Conservation (phyloP, 192 early-diverging fungal genomes). For the Mortierella antarctica region DNA sequence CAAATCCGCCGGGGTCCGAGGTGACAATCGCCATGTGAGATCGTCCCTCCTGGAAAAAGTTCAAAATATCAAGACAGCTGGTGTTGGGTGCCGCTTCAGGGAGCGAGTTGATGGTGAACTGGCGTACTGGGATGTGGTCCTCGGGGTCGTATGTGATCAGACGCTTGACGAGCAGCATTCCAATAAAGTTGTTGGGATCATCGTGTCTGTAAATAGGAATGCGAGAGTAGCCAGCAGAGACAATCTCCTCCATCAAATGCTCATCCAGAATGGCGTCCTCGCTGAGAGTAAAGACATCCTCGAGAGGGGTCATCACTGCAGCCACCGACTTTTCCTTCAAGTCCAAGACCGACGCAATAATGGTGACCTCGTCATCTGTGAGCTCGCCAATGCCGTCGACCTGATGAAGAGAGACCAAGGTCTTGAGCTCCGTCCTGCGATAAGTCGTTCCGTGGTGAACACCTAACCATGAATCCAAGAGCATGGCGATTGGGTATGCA, state of each 20-base stretch:
- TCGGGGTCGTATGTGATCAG: conserved; percentile 80
- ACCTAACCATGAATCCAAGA: conserved; percentile 91
- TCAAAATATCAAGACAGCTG: conserved; percentile 79
- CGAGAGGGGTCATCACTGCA: conserved; percentile 77
- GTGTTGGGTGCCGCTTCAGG: conserved; percentile 67
- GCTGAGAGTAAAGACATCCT: conserved; percentile 75
- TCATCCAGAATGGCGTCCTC: conserved; percentile 71
- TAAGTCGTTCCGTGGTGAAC: conserved; percentile 92
- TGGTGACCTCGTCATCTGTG: conserved; percentile 82
- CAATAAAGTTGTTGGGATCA: conserved; percentile 72
- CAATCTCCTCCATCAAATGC: conserved; percentile 66
- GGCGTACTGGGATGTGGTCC: conserved; percentile 70
- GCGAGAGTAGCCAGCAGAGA: conserved; percentile 76
- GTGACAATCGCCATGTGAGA: conserved; percentile 82
- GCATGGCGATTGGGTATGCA: conserved; percentile 88
- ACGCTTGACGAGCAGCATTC: conserved; percentile 82
- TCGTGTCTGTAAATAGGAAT: conserved; percentile 77
- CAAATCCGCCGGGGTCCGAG: conserved; percentile 59
- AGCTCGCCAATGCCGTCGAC: conserved; percentile 74
- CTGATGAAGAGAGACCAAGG: conserved; percentile 81
- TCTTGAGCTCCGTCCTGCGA: conserved; percentile 74
- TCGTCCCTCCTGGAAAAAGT: conserved; percentile 86
- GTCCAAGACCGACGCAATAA: conserved; percentile 82
- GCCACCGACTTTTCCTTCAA: conserved; percentile 76
- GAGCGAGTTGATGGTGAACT: conserved; percentile 63